These are phyloP conservation scores for Arxiozyma heterogenica DNA, from an alignment of 1,139 yeast genomes.

Conservation along the genomic window DNA sequence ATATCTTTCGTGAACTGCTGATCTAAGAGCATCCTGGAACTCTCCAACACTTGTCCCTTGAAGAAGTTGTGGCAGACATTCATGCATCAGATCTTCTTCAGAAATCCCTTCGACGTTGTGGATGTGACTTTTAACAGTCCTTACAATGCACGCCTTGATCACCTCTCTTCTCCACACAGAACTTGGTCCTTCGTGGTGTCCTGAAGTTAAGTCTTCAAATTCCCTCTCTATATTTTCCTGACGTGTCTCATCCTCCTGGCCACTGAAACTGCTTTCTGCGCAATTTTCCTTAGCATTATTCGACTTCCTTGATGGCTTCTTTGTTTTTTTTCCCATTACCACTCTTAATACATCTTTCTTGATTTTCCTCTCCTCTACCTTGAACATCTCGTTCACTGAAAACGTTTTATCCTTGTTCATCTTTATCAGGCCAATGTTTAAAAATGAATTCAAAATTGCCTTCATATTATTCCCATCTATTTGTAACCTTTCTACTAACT, in stretches of 20 bases:
- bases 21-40: constrained; percentile 23
- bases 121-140: constrained; percentile 17
- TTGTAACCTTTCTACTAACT: constrained; percentile 8
- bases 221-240: neutral
- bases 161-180: constrained; percentile 25
- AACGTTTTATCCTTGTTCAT: constrained; percentile 5
- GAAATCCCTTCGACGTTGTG: constrained; percentile 7
- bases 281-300: constrained; percentile 17
- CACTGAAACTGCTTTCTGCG: neutral
- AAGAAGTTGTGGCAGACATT: constrained; percentile 11
- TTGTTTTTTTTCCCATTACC: constrained; percentile 6
- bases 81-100: constrained; percentile 9
- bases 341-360: constrained; percentile 19
- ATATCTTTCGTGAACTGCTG: constrained; percentile 9
- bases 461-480: constrained; percentile 9
- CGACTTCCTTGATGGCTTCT: neutral
- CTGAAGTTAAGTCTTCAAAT: neutral
- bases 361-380: constrained; percentile 16
- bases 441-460: constrained; percentile 18
- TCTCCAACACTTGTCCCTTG: constrained; percentile 28
- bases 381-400: constrained; percentile 14
- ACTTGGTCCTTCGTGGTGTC: constrained; percentile 19
- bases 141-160: constrained; percentile 21
- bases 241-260: neutral
- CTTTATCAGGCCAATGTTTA: constrained; percentile 9